Conservation (phyloP, 2,329 filamentous ascomycete genomes). For the Helotiales sp. region DNA sequence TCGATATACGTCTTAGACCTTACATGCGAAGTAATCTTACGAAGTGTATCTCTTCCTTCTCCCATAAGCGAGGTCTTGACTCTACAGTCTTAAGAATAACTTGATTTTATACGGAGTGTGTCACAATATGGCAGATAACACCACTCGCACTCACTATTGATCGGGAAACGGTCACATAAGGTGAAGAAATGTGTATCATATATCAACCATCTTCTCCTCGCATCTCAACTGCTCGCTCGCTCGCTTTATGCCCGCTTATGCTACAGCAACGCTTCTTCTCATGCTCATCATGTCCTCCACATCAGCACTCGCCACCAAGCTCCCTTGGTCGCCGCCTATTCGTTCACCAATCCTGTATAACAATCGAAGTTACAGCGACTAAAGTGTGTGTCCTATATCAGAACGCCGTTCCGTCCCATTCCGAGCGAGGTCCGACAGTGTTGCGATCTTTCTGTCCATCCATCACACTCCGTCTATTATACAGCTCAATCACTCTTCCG, state of each 20-base stretch:
- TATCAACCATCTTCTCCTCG: not conserved
- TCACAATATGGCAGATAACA: too few species aligned
- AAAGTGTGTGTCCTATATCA: not conserved
- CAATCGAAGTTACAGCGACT: not conserved
- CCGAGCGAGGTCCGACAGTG: too few species aligned
- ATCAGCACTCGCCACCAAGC: not conserved
- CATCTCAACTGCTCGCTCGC: not conserved
- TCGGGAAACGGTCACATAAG: too few species aligned
- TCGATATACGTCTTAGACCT: too few species aligned
- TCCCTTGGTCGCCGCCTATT: not conserved
- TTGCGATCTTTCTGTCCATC: not conserved
- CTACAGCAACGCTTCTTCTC: not conserved
- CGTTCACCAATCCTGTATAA: not conserved
- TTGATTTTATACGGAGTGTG: too few species aligned
- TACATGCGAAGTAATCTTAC: too few species aligned
- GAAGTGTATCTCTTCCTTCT: too few species aligned
- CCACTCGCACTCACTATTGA: too few species aligned
- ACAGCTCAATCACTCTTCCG: not conserved
- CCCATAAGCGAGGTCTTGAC: too few species aligned
- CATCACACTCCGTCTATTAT: not conserved
- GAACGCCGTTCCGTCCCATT: not conserved
- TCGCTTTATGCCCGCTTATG: not conserved
- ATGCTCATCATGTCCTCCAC: not conserved
- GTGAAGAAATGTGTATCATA: conserved; percentile 3
- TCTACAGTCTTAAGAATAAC: too few species aligned